Base-by-base conservation (phyloP, 805 yeast species). In the Saturnispora quitensis region DNA sequence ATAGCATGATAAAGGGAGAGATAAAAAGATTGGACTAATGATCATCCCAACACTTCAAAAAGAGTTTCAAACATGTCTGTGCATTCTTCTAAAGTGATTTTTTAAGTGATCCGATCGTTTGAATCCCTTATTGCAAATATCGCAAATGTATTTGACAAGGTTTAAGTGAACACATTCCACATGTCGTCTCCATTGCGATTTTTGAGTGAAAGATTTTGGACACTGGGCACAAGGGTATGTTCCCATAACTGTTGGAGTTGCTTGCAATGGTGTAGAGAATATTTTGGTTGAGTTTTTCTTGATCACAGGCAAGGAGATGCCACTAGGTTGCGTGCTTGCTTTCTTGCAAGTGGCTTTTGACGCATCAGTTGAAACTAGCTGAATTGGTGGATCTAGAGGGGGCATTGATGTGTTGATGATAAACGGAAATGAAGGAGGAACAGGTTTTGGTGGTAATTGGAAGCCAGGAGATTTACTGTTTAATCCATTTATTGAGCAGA, bases 171-270 rank as follows among this genome's bases (percentile, higher is more conserved):
- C 80, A 22, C 85, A 80, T 53, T 86, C 68, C 62, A 79, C 74
- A 61, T 84, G 89, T 51, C 89, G 68, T 62, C 80, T 81, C 60
- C 82, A 68, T 62, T 82, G 87, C 54, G 84, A 87, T 58, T 79
- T 79, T 55, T 87, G 73, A 56, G 76, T 77, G 65, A 84, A 83
- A 3, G 61, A 59, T 57, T 72, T 73, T 1, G 59, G 55, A 55
- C 78, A 75, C 10, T 62, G 59, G 7, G 57, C 56, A 53, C 62
- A 55, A 17, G 51, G 50, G 47, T 75, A 74, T 57, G 33, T 40
- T 1, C 20, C 40, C 15, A 18, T 38, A 18, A 38, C 15, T 1
- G 42, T 38, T 18, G 42, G 42, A 10, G 42, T 38, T 38, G 42
- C 42, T 38, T 38, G 42, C 42, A 38, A 38, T 6, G 42, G 42